Percentiles rank a stretch among this genome's conserved stretches.
These are phyloP conservation scores for Melaleuca quinquenervia DNA, from an alignment of 345 rosid species.

Conservation along the genomic window DNA sequence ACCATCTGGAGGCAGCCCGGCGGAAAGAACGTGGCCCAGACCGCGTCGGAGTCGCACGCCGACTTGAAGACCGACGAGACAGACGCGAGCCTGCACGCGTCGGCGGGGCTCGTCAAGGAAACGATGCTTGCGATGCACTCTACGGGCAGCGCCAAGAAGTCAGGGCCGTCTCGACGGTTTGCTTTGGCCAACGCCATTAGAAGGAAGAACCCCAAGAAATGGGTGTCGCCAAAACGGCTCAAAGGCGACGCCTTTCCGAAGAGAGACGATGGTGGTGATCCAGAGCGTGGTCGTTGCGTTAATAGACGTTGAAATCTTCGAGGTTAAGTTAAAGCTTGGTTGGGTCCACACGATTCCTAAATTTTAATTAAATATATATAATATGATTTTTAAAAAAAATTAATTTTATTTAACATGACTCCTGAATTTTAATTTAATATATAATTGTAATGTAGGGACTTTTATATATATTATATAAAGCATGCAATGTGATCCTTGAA, in stretches of 20 bases:
- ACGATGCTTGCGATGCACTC: neutral
- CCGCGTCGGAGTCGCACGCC: neutral
- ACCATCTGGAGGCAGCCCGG: neutral
- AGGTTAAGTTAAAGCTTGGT: no score
- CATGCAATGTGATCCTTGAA: no score
- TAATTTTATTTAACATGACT: no score
- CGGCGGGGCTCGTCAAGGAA: neutral
- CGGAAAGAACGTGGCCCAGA: neutral
- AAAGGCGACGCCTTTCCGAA: neutral
- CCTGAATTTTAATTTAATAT: no score
- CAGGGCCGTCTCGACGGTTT: no score
- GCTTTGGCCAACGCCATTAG: neutral
- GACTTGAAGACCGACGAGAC: neutral
- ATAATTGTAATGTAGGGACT: no score
- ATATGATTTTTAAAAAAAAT: no score
- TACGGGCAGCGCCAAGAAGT: fast-evolving
- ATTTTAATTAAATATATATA: no score
- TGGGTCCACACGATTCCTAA: no score
- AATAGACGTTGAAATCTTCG: neutral
- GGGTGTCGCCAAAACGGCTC: neutral
- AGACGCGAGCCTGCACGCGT: neutral
- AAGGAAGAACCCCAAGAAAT: neutral
- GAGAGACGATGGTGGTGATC: no score
- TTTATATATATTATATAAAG: no score
- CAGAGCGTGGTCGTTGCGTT: neutral